Base-by-base conservation (phyloP, 352 stramenopile genomes). In the Lagenidium sp. region DNA sequence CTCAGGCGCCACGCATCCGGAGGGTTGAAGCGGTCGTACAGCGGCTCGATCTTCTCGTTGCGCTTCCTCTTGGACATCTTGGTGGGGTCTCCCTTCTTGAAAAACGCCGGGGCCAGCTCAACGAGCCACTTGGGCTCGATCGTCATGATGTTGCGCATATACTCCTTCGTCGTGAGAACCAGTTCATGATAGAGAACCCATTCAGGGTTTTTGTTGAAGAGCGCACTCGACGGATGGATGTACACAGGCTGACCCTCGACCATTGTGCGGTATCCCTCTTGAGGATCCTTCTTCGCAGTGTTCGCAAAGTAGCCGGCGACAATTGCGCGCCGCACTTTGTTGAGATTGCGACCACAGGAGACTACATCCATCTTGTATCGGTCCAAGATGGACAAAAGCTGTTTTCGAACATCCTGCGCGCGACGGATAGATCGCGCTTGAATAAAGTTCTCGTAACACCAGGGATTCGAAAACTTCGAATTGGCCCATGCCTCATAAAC, bases 381-480 rank as follows among this genome's bases (percentile, higher is more conserved):
- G 65, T 99, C 96, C 71, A 99, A 88, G 58, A 99, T 99, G 28
- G 88, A 97, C 4, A 99, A 73, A 23, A 99, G 76, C 68, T 99
- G 97, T 65, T 99, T 99, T 21, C 97, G 91, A 18, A 99, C 95
- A 54, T 99, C 97, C 66, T 98, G 94, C 15, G 96, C 95, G 25
- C 95, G 80, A 15, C 85, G 84, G 68, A 99, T 98, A 25, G 92
- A 94, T 11, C 96, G 76, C 16, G 94, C 90, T 60, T 99, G 96
- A 36, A 99, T 90, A 54, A 98, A 99, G 59, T 99, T 98, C 41
- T 99, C 97, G 65, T 95, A 98, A 59, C 97, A 99, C 97, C 97
- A 99, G n/a, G 94, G 93, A 53, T 97, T 98, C 16, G 77, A 96
- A 58, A 98, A 99, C 50, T 98, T 98, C 25, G 81, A 85, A 53